Conservation (phyloP, 2,329 filamentous ascomycete species). For the Aspergillus sp. region DNA sequence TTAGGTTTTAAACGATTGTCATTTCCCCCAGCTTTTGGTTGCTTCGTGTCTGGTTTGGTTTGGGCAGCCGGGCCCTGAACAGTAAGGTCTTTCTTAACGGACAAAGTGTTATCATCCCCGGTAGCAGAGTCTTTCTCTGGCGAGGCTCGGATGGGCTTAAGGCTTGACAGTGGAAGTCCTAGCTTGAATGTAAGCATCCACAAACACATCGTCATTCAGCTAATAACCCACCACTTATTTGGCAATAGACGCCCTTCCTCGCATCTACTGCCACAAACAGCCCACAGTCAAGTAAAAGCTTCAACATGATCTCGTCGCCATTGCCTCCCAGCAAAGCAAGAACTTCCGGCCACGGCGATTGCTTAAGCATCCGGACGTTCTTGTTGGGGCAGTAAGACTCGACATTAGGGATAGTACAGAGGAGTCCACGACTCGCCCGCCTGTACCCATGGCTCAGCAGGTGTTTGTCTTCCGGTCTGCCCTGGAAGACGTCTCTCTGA, state of each 20-base stretch:
- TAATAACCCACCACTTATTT: conserved; percentile 67
- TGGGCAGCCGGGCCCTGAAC: background rate
- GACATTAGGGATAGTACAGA: conserved; percentile 64
- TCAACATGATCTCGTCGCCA: conserved; percentile 74
- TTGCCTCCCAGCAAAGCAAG: conserved; percentile 71
- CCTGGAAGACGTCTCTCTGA: conserved; percentile 46
- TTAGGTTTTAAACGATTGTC: conserved; percentile 35
- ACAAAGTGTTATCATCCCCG: background rate
- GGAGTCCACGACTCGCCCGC: conserved; percentile 39
- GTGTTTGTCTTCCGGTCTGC: conserved; percentile 60
- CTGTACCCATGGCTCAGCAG: conserved; percentile 82
- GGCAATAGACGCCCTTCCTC: conserved; percentile 67
- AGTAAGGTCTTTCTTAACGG: background rate
- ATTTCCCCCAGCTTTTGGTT: background rate
- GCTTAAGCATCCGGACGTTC: conserved; percentile 68
- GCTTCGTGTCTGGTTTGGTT: background rate
- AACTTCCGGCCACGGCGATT: conserved; percentile 71
- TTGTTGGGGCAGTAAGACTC: conserved; percentile 65
- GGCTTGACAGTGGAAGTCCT: conserved; percentile 33
- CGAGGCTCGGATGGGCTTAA: conserved; percentile 26
- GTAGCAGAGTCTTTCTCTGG: background rate
- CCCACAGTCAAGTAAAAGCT: conserved; percentile 73
- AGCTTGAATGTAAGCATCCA: background rate
- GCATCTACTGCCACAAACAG: conserved; percentile 67
- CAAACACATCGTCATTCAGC: background rate